Evolutionary conservation across 1,284 basidiomycete species (phyloP), one percentile per base, ranked within the genome.

Genomic region (Vanrija sp.): DNA sequence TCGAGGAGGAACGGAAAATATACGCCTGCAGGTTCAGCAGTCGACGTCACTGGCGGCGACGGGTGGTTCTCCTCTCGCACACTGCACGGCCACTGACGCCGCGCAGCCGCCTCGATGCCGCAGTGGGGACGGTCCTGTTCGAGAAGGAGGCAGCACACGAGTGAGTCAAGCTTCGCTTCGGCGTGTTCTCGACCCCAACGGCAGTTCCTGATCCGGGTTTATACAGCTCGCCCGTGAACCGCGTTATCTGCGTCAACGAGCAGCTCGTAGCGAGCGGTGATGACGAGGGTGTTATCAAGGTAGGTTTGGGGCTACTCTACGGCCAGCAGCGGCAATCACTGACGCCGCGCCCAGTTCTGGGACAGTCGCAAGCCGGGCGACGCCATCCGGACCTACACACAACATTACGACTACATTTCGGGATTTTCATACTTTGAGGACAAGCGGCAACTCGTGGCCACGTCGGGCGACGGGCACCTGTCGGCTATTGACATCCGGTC

Each of bases 351-450:
- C 23, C 62, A 90, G 89, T 80, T 97, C 24, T 97, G 93, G 93
- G 93, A 97, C 72, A 83, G 87, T 18, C 80, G 92, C 46, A 82
- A 83, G 64, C 46, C 49, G 12, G 77, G 78, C 45, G 83, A 85
- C 14, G 77, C 82, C 35, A 77, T 88, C 19, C 80, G 86, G 36
- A 77, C 80, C 15, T 93, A 93, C 70, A 83, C 80, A 12, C 93
- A 97, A 53, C 94, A 98, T 68, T 93, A 87, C 68, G 93, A 97
- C 76, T 97, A 93, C 74, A 95, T 98, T 53, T 89, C 91, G 20
- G 92, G 94, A 69, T 89, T 98, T 73, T 75, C 90, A 39, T 97
- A 88, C 83, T 75, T 91, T 49, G 83, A 83, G 41, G 87, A 89
- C 75, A 89, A 89, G 74, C 87, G 85, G 63, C 89, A 93, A 54